These are phyloP conservation scores for Malus hybrid DNA, from an alignment of 331 rosid genomes.

Conservation along the genomic window DNA sequence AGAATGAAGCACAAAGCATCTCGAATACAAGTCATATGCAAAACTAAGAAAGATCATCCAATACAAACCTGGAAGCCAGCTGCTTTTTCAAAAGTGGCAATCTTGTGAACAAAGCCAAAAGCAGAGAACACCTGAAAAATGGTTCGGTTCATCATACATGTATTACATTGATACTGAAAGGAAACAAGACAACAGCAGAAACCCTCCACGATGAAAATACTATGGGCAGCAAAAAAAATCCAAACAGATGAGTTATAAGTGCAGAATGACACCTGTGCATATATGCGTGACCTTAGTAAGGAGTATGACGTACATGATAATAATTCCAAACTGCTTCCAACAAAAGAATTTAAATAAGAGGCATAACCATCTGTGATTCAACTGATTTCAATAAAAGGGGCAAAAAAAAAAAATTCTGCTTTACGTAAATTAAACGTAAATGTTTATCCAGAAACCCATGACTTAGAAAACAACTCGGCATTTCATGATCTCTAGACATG, in stretches of 20 bases:
- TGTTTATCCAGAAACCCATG: neutral
- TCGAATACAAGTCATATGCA: neutral
- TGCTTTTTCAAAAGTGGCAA: slow-evolving; percentile 84
- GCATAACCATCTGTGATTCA: slow-evolving; percentile 61
- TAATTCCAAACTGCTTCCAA: slow-evolving; percentile 91
- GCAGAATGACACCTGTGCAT: slow-evolving; percentile 91
- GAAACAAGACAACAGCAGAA: slow-evolving; percentile 14
- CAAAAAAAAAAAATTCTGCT: neutral
- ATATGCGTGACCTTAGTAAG: slow-evolving; percentile 78
- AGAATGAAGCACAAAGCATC: neutral
- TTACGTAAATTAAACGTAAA: neutral
- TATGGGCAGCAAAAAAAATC: slow-evolving; percentile 27
- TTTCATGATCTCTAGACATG: slow-evolving; percentile 4
- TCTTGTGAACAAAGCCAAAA: slow-evolving; percentile 82
- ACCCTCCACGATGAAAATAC: slow-evolving; percentile 23
- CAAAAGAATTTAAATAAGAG: slow-evolving; percentile 70
- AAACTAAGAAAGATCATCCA: slow-evolving; percentile 7
- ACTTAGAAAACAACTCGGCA: neutral
- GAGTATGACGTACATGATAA: slow-evolving; percentile 67
- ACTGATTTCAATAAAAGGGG: slow-evolving; percentile 37
- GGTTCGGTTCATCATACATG: slow-evolving; percentile 4
- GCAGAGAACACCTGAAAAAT: slow-evolving; percentile 68
- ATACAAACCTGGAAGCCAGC: slow-evolving; percentile 72
- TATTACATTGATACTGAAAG: neutral
- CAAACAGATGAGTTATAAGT: slow-evolving; percentile 61